Evolutionary conservation across 495 filamentous ascomycete species (phyloP).

Genomic region (Pseudomonodictys pantanalensis): DNA sequence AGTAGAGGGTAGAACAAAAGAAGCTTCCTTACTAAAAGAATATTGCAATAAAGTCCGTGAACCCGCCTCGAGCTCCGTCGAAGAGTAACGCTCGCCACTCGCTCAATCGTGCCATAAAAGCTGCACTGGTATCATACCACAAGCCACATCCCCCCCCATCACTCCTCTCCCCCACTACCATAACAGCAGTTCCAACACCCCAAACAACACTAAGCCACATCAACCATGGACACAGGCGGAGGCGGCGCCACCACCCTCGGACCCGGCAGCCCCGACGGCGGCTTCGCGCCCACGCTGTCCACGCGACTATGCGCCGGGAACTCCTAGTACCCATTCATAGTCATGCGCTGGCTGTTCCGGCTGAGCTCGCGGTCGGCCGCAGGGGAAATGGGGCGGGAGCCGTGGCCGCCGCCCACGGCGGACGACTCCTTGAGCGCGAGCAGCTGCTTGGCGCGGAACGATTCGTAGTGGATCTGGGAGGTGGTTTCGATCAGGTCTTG

Average conservation of each 20-base stretch:
- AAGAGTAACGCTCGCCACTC: no score
- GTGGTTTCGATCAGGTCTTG: slow-evolving; percentile 99
- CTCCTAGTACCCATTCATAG: slow-evolving; percentile 90
- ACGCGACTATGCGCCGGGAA: not conserved
- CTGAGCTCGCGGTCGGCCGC: slow-evolving; percentile 92
- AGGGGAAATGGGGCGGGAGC: slow-evolving; percentile 91
- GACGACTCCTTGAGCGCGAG: slow-evolving; percentile 97
- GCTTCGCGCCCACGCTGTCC: not conserved
- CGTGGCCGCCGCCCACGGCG: slow-evolving; percentile 73
- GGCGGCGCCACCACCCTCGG: no score
- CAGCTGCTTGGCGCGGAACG: slow-evolving; percentile 98
- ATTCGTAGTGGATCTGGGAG: slow-evolving; percentile 99
- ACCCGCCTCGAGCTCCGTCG: no score
- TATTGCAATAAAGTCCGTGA: no score
- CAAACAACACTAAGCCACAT: not conserved
- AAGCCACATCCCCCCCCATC: not conserved
- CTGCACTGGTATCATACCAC: slow-evolving; percentile 34
- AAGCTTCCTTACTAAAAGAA: no score
- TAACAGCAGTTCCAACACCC: not conserved
- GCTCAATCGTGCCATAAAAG: slow-evolving; percentile 2
- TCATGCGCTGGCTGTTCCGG: slow-evolving; percentile 92
- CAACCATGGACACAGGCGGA: not conserved
- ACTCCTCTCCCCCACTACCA: not conserved
- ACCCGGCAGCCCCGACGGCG: not conserved
- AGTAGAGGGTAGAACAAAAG: no score